Evolutionary conservation across 352 stramenopile species (phyloP).

Genomic region (Globisporangium paroecandrum): DNA sequence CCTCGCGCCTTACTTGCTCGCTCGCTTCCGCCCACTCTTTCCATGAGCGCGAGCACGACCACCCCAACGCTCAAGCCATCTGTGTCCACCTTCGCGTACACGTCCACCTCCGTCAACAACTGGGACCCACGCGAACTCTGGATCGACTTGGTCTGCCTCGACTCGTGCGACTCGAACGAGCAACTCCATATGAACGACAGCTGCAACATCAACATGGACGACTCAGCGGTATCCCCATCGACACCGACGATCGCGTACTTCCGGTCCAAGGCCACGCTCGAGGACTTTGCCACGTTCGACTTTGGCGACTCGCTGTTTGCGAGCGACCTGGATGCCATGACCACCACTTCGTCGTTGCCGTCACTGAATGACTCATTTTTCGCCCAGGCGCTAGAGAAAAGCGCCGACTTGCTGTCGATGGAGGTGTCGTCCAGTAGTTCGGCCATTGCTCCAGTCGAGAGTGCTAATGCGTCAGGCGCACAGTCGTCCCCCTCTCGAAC

Average conservation of each 20-base stretch:
- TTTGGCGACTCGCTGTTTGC: conserved; percentile 2
- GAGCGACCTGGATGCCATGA: not conserved
- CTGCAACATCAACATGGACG: not conserved
- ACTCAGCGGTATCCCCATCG: not conserved
- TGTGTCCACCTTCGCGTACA: not conserved
- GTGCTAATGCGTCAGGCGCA: not conserved
- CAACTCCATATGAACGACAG: not conserved
- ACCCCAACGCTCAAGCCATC: not conserved
- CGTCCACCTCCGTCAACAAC: not conserved
- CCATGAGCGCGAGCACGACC: not conserved
- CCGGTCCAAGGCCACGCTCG: not conserved
- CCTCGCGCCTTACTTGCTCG: not conserved
- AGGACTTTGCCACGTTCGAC: conserved; percentile 3
- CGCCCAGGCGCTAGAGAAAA: not conserved
- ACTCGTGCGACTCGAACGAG: not conserved
- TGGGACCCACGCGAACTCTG: conserved; percentile 8
- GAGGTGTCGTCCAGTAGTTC: not conserved
- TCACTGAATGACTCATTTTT: not conserved
- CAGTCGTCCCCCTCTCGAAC: not conserved
- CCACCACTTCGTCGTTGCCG: not conserved
- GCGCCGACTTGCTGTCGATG: not conserved
- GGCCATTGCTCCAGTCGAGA: not conserved
- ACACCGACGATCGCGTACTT: not conserved
- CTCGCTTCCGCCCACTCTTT: not conserved
- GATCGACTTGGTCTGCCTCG: conserved; percentile 7